Conservation (phyloP, 2,329 filamentous ascomycete genomes). For the Colletotrichum incanum region DNA sequence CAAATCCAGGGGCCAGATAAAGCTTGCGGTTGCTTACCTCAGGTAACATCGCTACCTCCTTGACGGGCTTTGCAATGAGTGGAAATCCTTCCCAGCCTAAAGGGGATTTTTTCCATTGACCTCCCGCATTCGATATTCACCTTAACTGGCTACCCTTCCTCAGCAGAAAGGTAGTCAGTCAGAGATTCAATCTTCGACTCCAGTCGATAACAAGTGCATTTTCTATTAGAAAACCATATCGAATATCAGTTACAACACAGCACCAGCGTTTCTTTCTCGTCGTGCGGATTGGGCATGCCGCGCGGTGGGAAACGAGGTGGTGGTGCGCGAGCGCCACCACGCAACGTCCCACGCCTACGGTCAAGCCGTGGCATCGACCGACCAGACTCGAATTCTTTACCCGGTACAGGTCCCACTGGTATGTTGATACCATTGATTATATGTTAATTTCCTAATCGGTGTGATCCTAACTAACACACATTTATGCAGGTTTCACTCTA, state of each 20-base stretch:
- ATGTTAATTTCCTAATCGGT: not conserved
- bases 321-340: constrained; percentile 26
- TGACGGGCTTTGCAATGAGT: not conserved
- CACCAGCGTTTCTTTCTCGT: not conserved
- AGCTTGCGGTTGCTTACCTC: not conserved
- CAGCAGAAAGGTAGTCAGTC: not conserved
- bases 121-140: not conserved
- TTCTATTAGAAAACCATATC: not conserved
- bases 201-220: not conserved
- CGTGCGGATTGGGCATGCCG: constrained; percentile 31
- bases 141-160: not conserved
- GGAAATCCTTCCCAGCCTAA: not conserved
- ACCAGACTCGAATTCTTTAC: not conserved
- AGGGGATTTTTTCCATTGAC: constrained; percentile 5
- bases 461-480: not conserved
- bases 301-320: constrained; percentile 34
- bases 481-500: constrained; percentile 41
- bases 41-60: not conserved
- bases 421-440: not conserved
- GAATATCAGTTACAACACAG: not conserved
- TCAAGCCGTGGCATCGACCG: constrained; percentile 9
- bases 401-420: constrained; percentile 14
- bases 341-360: constrained; percentile 23
- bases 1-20: not conserved
- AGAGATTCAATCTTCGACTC: not conserved